Evolutionary conservation across 1,139 yeast genomes (phyloP), one percentile per base, ranked within the genome.

Genomic region (Geotrichum bryndzae): DNA sequence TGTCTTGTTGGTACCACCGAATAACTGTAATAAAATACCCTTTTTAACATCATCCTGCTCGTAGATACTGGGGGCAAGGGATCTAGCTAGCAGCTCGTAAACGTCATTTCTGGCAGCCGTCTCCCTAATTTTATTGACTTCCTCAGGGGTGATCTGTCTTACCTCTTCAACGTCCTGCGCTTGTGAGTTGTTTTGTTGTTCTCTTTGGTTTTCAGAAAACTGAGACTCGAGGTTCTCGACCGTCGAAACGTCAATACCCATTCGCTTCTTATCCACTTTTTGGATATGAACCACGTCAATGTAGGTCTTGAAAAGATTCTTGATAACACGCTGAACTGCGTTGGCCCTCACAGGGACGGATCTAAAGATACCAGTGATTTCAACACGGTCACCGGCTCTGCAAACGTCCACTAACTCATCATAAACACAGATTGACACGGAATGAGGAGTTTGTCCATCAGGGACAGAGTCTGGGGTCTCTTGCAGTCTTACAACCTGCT

Each of bases 401-500:
- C 96, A 88, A 61, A 89, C 82, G 73, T 94, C 99, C 1, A 94
- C 99, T 66, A 94, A 80, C 72, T 95, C 99, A 74, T 95, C 99
- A 71, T 94, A 94, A 2, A 90, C 96, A 78, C 97, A 91, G 48
- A 94, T 79, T 13, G 96, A 90, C 61, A 94, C 90, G 13, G 97
- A 87, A 73, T 94, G 99, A 1, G 99, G 99, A 2, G 99, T 94
- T 75, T 94, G 99, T 25, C 99, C 99, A 76, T 90, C 99, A 2
- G 99, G 99, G n/a, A 94, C 96, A 66, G 86, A 80, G 74, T 94
- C 99, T 0, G 99, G 99, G 0, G 99, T 94, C 74, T 94, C 99
- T 75, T 94, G 99, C 56, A 94, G 78, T 71, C 90, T 90, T 66
- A 94, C 85, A 48, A 94, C 94, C 75, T 94, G 99, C 72, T 92